These are phyloP conservation scores for Erythrophleum fordii DNA, from an alignment of 306 rosid genomes.

Conservation along the genomic window DNA sequence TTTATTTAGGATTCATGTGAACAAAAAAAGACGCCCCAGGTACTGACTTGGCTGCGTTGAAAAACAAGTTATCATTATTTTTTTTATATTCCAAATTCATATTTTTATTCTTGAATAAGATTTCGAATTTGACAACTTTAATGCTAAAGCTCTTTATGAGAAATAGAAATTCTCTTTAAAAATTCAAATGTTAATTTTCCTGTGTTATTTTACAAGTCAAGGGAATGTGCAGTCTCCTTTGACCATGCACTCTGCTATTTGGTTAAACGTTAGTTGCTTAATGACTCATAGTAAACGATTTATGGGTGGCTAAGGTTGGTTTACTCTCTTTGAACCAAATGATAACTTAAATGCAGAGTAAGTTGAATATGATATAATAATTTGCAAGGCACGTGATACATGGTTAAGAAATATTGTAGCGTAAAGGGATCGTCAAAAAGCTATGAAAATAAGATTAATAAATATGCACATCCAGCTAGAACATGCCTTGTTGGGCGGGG, in stretches of 20 bases:
- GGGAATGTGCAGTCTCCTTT: slow-evolving; percentile 13
- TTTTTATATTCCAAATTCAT: too few species aligned
- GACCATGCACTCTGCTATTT: not conserved
- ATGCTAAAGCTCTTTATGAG: too few species aligned
- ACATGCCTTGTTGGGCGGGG: slow-evolving; percentile 41
- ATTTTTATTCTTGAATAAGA: too few species aligned
- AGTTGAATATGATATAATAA: too few species aligned
- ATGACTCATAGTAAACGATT: not conserved
- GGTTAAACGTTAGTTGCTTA: slow-evolving; percentile 1
- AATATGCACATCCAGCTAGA: slow-evolving; percentile 20
- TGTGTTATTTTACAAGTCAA: slow-evolving; percentile 21
- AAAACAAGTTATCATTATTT: too few species aligned
- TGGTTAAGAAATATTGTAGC: slow-evolving; percentile 23
- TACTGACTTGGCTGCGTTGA: too few species aligned
- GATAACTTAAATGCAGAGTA: too few species aligned
- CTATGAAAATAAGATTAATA: not conserved
- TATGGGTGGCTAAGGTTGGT: not conserved
- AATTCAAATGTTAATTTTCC: slow-evolving; percentile 23
- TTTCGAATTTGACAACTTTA: too few species aligned
- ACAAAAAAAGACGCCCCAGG: too few species aligned
- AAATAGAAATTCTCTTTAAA: too few species aligned
- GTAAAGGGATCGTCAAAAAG: slow-evolving; percentile 21
- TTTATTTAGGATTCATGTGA: too few species aligned
- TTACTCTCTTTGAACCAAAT: too few species aligned
- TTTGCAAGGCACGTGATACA: not conserved